Base-by-base conservation (phyloP, 768 basidiomycete genomes). In the Cubamyces lactineus region DNA sequence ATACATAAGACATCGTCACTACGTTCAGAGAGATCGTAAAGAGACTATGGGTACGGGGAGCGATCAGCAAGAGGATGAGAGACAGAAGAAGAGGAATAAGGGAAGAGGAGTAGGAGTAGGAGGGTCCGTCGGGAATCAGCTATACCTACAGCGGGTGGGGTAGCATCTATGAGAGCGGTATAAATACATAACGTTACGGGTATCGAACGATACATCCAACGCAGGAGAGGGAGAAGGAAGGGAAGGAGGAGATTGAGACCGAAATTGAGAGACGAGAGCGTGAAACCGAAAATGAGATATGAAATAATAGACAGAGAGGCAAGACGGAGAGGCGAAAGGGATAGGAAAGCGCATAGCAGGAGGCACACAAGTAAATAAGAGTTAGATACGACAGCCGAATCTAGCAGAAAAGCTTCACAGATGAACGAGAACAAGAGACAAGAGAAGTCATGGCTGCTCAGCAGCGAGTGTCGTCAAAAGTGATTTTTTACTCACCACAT, bases 161-260 rank as follows among this genome's bases (percentile, higher is more conserved):
- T 45, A 50, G 48, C 49, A 59, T 59, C 57, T 59, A 59, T 51
- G 57, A 47, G 40, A 55, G 56, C 53, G 46, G 48, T 64, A 64
- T 64, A 64, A 64, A 64, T 64, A 64, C 63, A 64, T 64, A 64
- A 64, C n/a, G 34, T 56, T 64, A 64, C 39, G 53, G 63, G 63
- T 64, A 64, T 59, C 49, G 41, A 45, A n/a, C 19, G 57, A 59
- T 59, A 59, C 57, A 59, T 59, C 49, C 57, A 51, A 42, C 21
- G n/a, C 43, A 41, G 28, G 28, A 28, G 49, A 30, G 9, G 28
- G 39, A 38, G 24, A 45, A 26, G 39, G n/a, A 12, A 52, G 17
- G 17, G 42, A 7, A 23, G 53, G 42, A 39, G 28, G 13, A 50
- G 40, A 9, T 13, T 12, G 3, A 46, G 49, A 39, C n/a, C 26